Evolutionary conservation across 352 stramenopile genomes (phyloP).

Genomic region (Phytophthora sp.): DNA sequence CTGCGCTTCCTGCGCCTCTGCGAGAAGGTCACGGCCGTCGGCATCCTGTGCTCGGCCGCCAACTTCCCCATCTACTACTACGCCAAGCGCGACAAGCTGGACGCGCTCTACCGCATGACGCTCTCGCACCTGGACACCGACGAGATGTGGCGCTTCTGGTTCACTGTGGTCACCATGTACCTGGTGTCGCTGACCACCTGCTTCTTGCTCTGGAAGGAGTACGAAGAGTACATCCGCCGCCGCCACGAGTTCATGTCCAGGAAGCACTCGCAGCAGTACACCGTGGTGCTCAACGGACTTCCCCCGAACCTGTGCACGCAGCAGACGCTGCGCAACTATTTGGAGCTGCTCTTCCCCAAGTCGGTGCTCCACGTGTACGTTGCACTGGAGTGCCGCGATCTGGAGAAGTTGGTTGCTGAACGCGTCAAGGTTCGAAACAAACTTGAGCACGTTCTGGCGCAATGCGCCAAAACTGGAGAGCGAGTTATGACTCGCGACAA

Average conservation of each 20-base stretch:
- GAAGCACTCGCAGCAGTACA: slow-evolving; percentile 75
- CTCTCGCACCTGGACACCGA: slow-evolving; percentile 64
- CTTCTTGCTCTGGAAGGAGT: slow-evolving; percentile 73
- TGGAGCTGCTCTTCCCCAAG: slow-evolving; percentile 75
- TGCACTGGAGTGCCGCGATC: slow-evolving; percentile 70
- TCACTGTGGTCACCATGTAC: slow-evolving; percentile 74
- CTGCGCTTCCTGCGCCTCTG: slow-evolving; percentile 75
- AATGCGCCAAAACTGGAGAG: slow-evolving; percentile 66
- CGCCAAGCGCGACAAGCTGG: slow-evolving; percentile 34
- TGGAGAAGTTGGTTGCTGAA: slow-evolving; percentile 78
- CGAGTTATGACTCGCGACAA: slow-evolving; percentile 51
- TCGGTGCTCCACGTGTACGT: slow-evolving; percentile 78
- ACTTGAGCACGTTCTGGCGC: slow-evolving; percentile 70
- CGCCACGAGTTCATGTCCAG: slow-evolving; percentile 81
- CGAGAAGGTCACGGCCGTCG: slow-evolving; percentile 71
- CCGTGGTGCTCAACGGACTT: slow-evolving; percentile 75
- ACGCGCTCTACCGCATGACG: slow-evolving; percentile 69
- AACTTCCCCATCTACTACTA: slow-evolving; percentile 88
- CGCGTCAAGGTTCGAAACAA: slow-evolving; percentile 71
- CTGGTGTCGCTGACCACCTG: slow-evolving; percentile 61
- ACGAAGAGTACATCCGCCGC: slow-evolving; percentile 73
- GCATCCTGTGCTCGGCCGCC: slow-evolving; percentile 59
- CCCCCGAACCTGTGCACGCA: slow-evolving; percentile 76
- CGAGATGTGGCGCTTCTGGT: slow-evolving; percentile 66
- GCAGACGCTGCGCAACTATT: slow-evolving; percentile 79